Evolutionary conservation across 1,284 basidiomycete species (phyloP), one percentile per base, ranked within the genome.

Genomic region (Tausonia pullulans): DNA sequence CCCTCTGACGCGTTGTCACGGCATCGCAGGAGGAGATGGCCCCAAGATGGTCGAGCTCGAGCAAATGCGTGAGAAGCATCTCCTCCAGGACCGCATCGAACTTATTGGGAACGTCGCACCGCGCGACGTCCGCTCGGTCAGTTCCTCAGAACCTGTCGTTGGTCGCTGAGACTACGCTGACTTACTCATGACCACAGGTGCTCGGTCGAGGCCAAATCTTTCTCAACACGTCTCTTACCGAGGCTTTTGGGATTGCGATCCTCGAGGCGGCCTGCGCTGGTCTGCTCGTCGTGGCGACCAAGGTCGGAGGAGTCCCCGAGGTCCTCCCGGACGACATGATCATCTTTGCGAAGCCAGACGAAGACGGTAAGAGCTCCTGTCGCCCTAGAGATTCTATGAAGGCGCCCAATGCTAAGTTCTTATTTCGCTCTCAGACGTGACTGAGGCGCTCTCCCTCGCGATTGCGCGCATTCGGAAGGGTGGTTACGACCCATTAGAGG

Each of bases 261-360:
- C 82, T 98, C 58, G 96, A 99, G 79, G 96, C 96, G 0, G 96
- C 96, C 0, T 94, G 88, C 69, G 84, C 90, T 0, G 96, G 96
- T 0, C 80, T 98, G 8, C 95, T 96, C 72, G 88, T 98, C 50
- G 96, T 98, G 48, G 87, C 87, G 14, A 98, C 95, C 0, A 83
- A 86, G 46, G 95, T 99, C 0, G 95, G 96, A 0, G 95, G 96
- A 2, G 88, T 98, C 0, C 93, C 96, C 0, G 96, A 99, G 76
- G 88, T 98, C 64, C 78, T 99, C 16, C 96, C 96, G 0, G 79
- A 85, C 58, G 88, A 93, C 69, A 89, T 98, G 88, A 90, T 97
- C 65, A 90, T 90, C 48, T 96, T 98, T 70, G 90, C 93, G 0
- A 83, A 85, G 64, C 92, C 94, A 0, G 88, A 96, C 58, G 92